Percentiles rank a stretch among this genome's conserved stretches.
These are phyloP conservation scores for Pythium volutum DNA, from an alignment of 352 stramenopile species.

Conservation along the genomic window DNA sequence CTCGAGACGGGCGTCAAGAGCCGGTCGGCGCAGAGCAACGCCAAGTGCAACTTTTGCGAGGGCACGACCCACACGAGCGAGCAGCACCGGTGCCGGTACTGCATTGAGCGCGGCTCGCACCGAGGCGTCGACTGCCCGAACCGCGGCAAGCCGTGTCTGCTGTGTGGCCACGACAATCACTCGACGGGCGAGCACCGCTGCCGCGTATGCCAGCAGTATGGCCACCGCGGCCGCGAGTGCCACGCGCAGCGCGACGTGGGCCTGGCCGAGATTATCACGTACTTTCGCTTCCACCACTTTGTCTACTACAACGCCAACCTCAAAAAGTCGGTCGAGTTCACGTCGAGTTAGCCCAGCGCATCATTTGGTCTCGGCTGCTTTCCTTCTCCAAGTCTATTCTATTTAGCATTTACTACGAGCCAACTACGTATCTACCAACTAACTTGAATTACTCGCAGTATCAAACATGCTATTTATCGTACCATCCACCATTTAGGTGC, in stretches of 20 bases:
- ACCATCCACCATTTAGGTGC: too few species aligned
- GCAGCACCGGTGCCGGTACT: constrained; percentile 82
- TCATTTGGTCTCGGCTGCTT: too few species aligned
- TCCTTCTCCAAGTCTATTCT: too few species aligned
- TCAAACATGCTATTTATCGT: neutral
- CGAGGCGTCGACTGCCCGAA: constrained; percentile 71
- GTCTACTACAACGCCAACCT: constrained; percentile 89
- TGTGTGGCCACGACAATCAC: constrained; percentile 74
- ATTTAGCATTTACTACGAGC: constrained; percentile 2
- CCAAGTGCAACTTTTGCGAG: constrained; percentile 55
- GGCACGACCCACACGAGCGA: constrained; percentile 60
- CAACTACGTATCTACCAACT: constrained; percentile 2
- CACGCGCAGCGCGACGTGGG: constrained; percentile 79
- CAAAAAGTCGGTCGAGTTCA: constrained; percentile 86
- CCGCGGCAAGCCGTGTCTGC: constrained; percentile 56
- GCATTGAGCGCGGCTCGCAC: constrained; percentile 75
- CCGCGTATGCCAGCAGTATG: constrained; percentile 79
- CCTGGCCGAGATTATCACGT: constrained; percentile 74
- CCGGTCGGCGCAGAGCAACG: constrained; percentile 27
- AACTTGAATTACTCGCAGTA: neutral
- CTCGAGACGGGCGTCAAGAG: constrained; percentile 67
- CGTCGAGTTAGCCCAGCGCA: constrained; percentile 35
- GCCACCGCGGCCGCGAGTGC: constrained; percentile 79
- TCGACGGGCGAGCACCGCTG: constrained; percentile 80
- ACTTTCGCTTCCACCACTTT: constrained; percentile 87